phyloP scores from a whole-genome alignment of 768 basidiomycete genomes.

The Termitomyces sp. region DNA sequence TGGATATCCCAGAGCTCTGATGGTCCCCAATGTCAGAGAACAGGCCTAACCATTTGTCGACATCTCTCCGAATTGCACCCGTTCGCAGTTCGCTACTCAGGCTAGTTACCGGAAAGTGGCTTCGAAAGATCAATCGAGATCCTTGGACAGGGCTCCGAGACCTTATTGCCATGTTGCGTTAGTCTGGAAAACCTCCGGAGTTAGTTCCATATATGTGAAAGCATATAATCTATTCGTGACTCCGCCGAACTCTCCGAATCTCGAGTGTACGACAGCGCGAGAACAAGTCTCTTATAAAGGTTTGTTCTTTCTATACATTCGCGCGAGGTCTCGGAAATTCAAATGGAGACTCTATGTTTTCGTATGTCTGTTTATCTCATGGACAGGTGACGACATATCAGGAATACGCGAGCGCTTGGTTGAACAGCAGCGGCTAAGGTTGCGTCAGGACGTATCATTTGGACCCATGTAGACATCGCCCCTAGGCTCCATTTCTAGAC shows the following conservation, averaged over 20 bases:
- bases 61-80: constrained; percentile 1
- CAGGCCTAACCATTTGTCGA: constrained; percentile 1
- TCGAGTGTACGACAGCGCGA: constrained; percentile 13
- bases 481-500: neutral
- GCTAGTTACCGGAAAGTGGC: neutral
- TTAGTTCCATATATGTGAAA: neutral
- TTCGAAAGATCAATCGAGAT: neutral
- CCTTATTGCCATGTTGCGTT: neutral
- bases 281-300: constrained; percentile 1
- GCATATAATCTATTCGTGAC: neutral
- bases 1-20: neutral
- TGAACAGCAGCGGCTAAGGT: neutral
- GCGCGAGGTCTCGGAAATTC: constrained; percentile 12
- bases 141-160: too few relatives aligned
- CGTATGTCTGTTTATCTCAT: neutral
- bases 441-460: neutral
- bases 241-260: constrained; percentile 1
- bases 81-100: neutral
- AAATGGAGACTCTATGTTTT: neutral
- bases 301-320: constrained; percentile 5
- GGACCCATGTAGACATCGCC: neutral
- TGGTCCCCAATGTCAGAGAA: neutral
- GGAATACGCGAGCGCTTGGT: neutral
- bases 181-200: neutral
- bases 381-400: neutral